These are phyloP conservation scores for Entoloma clypeatum DNA, from an alignment of 1,284 basidiomycete genomes.

Conservation along the genomic window DNA sequence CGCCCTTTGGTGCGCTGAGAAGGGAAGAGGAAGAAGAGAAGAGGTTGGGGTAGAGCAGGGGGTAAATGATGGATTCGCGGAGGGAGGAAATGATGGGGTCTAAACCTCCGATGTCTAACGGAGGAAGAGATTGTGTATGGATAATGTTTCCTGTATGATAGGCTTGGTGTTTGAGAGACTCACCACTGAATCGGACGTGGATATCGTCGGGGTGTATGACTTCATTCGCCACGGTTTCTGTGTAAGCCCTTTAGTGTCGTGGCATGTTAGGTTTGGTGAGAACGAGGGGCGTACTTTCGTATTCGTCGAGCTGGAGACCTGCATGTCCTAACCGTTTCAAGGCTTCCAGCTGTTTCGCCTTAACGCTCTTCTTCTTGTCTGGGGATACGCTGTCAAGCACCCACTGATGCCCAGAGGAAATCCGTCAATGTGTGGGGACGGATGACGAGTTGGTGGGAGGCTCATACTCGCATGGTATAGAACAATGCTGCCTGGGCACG, in stretches of 20 bases:
- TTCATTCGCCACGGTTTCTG: constrained; percentile 79
- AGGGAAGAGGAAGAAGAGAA: constrained; percentile 75
- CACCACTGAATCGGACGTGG: constrained; percentile 65
- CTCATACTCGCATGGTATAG: constrained; percentile 42
- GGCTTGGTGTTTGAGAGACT: constrained; percentile 17
- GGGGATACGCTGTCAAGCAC: constrained; percentile 38
- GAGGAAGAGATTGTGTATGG: constrained; percentile 7
- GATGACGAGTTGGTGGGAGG: constrained; percentile 1
- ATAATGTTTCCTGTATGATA: constrained; percentile 7
- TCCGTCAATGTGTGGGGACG: constrained; percentile 3
- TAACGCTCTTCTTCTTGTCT: constrained; percentile 57
- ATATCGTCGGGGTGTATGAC: constrained; percentile 88
- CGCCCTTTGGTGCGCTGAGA: constrained; percentile 74
- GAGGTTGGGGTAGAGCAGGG: constrained; percentile 87
- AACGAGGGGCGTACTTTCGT: constrained; percentile 59
- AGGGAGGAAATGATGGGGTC: constrained; percentile 90
- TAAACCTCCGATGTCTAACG: constrained; percentile 87
- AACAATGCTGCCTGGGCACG: constrained; percentile 42
- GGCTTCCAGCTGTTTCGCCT: constrained; percentile 68
- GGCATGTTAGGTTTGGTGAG: background rate
- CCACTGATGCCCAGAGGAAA: constrained; percentile 33
- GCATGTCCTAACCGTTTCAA: constrained; percentile 71
- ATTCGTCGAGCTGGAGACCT: constrained; percentile 70
- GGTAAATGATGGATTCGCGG: constrained; percentile 95
- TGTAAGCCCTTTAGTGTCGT: background rate